Conservation (phyloP, 139 green algal species). For the Trebouxia sp. region DNA sequence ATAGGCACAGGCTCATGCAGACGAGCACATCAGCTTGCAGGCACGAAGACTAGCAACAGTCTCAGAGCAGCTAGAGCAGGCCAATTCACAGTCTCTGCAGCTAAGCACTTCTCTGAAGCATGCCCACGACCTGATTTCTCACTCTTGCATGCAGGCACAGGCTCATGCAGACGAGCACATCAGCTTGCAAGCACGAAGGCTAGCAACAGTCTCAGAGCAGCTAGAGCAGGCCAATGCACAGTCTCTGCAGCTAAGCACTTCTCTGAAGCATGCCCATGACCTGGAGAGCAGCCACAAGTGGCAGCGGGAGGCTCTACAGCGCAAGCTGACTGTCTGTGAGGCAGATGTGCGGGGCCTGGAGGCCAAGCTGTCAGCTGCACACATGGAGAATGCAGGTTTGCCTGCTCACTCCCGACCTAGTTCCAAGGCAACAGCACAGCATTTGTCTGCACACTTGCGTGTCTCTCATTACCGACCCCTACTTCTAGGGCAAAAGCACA, state of each 20-base stretch:
- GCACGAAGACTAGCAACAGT: conserved; percentile 32
- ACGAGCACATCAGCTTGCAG: conserved; percentile 40
- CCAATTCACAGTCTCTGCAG: not conserved
- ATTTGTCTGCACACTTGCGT: too few species aligned
- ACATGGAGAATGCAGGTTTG: conserved; percentile 25
- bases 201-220: conserved; percentile 27
- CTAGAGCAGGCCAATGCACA: conserved; percentile 13
- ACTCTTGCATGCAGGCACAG: not conserved
- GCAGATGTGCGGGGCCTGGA: conserved; percentile 37
- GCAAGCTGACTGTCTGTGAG: conserved; percentile 32
- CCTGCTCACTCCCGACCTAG: not conserved
- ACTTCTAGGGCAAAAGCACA: too few species aligned
- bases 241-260: conserved; percentile 11
- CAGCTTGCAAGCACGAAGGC: conserved; percentile 39
- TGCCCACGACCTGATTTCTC: not conserved
- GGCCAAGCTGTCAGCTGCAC: conserved; percentile 23
- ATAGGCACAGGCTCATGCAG: not conserved
- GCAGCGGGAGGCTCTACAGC: conserved; percentile 34
- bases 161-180: conserved; percentile 27
- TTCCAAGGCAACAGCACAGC: not conserved
- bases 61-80: conserved; percentile 26
- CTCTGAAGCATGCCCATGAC: conserved; percentile 6
- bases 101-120: not conserved
- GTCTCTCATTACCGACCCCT: too few species aligned
- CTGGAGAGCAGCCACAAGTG: conserved; percentile 22